Percentiles rank a stretch among this genome's conserved stretches.
Conservation (phyloP, 1,139 yeast species). For the Kluyveromyces sp. region DNA sequence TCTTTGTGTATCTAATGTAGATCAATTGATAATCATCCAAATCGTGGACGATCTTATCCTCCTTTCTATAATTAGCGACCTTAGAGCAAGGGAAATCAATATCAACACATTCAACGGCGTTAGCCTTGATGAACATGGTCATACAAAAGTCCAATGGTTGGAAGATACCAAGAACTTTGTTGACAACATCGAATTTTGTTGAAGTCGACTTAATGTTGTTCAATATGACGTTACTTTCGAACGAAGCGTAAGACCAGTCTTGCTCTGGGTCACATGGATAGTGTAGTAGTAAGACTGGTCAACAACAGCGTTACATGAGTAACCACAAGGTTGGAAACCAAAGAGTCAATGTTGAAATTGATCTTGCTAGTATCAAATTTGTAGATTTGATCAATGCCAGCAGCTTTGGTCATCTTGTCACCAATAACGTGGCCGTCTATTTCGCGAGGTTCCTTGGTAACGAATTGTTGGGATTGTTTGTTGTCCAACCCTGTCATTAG, state of each 20-base stretch:
- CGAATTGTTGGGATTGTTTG: conserved; percentile 51
- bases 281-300: conserved; percentile 69
- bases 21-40: conserved; percentile 47
- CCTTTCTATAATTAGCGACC: conserved; percentile 50
- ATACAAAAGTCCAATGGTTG: conserved; percentile 72
- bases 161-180: conserved; percentile 55
- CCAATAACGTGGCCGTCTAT: conserved; percentile 69
- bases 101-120: neutral
- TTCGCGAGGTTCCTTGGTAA: conserved; percentile 10
- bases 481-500: conserved; percentile 82
- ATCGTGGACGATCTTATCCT: conserved; percentile 67
- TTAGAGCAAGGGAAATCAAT: conserved; percentile 16
- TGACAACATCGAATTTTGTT: conserved; percentile 43
- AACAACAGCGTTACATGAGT: conserved; percentile 75
- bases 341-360: conserved; percentile 68
- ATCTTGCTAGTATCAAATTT: conserved; percentile 43
- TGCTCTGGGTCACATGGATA: conserved; percentile 84
- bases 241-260: conserved; percentile 94
- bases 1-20: conserved; percentile 27
- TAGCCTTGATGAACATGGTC: conserved; percentile 42
- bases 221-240: conserved; percentile 71
- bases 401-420: conserved; percentile 36
- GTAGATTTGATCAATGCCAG: conserved; percentile 40
- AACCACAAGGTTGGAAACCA: conserved; percentile 94
- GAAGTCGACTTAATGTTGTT: conserved; percentile 31